phyloP scores from a whole-genome alignment of 768 basidiomycete genomes.

The Cantharellus cinnabarinus region DNA sequence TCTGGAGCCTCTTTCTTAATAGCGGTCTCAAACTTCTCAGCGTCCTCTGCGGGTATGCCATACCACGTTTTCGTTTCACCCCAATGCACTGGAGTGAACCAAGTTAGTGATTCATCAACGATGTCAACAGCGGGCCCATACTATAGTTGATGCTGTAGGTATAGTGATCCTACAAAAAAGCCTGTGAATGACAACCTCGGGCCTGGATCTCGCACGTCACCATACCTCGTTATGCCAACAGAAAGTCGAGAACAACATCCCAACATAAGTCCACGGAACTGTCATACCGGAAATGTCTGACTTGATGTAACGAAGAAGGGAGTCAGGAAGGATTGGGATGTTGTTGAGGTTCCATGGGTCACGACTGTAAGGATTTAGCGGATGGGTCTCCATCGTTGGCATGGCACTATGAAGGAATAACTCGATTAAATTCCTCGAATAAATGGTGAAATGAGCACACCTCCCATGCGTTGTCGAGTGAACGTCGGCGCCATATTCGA shows the following conservation, averaged over 20 bases:
- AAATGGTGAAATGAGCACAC: conserved; percentile 23
- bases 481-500: conserved; percentile 98
- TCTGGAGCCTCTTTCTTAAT: conserved; percentile 92
- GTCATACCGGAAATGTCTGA: conserved; percentile 99
- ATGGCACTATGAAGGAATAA: conserved; percentile 42
- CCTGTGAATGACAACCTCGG: neutral
- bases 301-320: conserved; percentile 89
- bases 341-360: conserved; percentile 98
- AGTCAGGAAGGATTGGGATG: conserved; percentile 80
- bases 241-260: conserved; percentile 97
- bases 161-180: conserved; percentile 61
- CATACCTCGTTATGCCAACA: conserved; percentile 97
- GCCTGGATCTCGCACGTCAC: neutral
- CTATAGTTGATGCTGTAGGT: conserved; percentile 92
- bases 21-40: conserved; percentile 89
- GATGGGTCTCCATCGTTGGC: conserved; percentile 89
- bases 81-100: conserved; percentile 60
- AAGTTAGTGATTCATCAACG: neutral
- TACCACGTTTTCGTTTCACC: conserved; percentile 99
- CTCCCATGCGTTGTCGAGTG: conserved; percentile 96
- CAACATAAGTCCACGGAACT: conserved; percentile 96
- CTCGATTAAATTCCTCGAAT: neutral
- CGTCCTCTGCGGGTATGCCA: conserved; percentile 87
- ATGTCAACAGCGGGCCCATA: conserved; percentile 21
- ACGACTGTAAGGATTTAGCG: conserved; percentile 63